Evolutionary conservation across 176 grass and related monocot species (phyloP), one percentile per base, ranked within the genome.

Genomic region (Lolium perenne): DNA sequence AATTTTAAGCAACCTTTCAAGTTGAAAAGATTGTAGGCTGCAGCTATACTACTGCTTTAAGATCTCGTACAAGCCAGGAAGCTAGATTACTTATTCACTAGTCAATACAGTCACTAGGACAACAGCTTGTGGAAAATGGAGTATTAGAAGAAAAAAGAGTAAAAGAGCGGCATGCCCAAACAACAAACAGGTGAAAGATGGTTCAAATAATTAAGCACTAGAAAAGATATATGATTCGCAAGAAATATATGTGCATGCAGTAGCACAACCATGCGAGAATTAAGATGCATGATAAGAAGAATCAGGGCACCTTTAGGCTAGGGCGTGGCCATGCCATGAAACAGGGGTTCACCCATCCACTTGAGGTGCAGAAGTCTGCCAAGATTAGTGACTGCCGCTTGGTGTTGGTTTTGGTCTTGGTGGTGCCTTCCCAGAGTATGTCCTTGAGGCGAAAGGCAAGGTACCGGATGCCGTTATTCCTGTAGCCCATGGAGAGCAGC

Each of bases 251-350:
- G 6, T 66, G 62, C 26, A 35, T 5, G 53, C 53, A 55, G 9
- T 32, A 65, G 62, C 0, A 35, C 46, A 66, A 66, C 29, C 5
- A 35, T 10, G 45, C 45, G 8, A 47, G 46, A 47, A 47, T 47
- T 8, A 47, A 47, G 46, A 47, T 56, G 53, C 53, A 56, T 18
- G 16, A 56, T 56, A 70, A 18, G 17, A 70, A 40, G 2, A 11
- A 43, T 40, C 0, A 70, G 63, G 26, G 25, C 11, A 66, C 26
- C 63, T 66, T 61, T 23, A 61, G 58, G 58, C 58, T 66, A 2
- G 26, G 63, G 61, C 63, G 63, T 35, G 63, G 63, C 63, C 63
- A 67, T 38, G 64, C 26, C 64, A 67, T 38, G 64, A 67, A 67
- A 67, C 13, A 67, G 29, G 64, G 64, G 29, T 9, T 6, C 29